Evolutionary conservation across 2,329 filamentous ascomycete species (phyloP), one percentile per base, ranked within the genome.

Genomic region (Alternaria panax): DNA sequence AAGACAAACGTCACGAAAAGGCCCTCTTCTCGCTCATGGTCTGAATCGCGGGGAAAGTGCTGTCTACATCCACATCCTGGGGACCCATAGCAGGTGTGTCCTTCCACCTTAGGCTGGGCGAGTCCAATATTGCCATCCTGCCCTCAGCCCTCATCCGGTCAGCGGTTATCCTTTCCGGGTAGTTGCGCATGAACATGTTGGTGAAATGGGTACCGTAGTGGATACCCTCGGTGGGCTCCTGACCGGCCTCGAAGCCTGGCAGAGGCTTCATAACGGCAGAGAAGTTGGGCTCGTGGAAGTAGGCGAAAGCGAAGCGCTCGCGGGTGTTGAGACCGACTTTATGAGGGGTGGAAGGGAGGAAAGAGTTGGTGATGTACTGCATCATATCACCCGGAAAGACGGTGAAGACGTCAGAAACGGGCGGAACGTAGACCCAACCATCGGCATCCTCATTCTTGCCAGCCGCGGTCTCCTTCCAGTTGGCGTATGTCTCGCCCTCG

Each of bases 341-440:
- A 47, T 60, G 57, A 27, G 57, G 57, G 3, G 57, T 60, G 2
- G 57, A 60, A 9, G 57, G 57, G 5, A 60, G 53, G 27, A 47
- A 57, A 3, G 57, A 60, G 53, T 60, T 60, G 25, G 57, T 60
- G 24, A 60, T 51, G 47, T 60, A 60, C 50, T 60, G 57, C 57
- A 60, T 60, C 57, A 60, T 57, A 14, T 60, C 57, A 5, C 57
- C 57, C 24, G 82, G 83, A 66, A 85, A 84, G 18, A 84, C 82
- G 2, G 83, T 84, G 60, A 84, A 81, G 5, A 80, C 77, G 16
- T 80, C 77, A 1, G 77, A 70, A 0, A 76, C 73, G 0, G 83
- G 83, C 5, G 82, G 81, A 7, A 85, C 79, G 57, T 81, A 85
- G 20, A 82, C 67, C 83, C 83, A 85, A 3, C 78, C 76, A 4